A percentile compares a stretch with the other conserved stretches of the same genome.
Evolutionary conservation across 306 rosid species (phyloP).

Genomic region (Purshia tridentata): DNA sequence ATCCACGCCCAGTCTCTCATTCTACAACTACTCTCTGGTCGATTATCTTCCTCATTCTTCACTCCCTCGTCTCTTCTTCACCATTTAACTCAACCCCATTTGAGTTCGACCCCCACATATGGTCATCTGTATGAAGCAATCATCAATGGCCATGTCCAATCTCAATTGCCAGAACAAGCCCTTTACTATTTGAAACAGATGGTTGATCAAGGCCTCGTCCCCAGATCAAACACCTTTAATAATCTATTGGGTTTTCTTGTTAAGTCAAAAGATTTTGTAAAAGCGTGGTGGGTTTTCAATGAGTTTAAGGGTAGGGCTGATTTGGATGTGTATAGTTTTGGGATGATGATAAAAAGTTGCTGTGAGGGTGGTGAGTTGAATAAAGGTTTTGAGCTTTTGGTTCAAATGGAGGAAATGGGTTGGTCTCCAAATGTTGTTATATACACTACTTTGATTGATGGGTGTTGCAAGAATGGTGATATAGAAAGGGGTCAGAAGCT

Average conservation of each 20-base stretch:
- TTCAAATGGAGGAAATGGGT: constrained; percentile 40
- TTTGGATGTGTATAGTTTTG: constrained; percentile 62
- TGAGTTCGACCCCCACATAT: constrained; percentile 13
- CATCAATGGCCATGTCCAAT: constrained; percentile 51
- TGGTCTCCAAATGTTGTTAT: constrained; percentile 63
- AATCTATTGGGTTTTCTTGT: constrained; percentile 49
- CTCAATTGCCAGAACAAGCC: constrained; percentile 50
- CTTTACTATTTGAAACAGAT: constrained; percentile 47
- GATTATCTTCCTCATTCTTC: constrained; percentile 33
- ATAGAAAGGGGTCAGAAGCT: constrained; percentile 53
- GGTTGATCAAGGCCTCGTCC: constrained; percentile 43
- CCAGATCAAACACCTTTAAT: constrained; percentile 54
- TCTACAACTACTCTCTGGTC: constrained; percentile 50
- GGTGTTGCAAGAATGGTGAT: constrained; percentile 71
- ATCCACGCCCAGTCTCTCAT: constrained; percentile 51
- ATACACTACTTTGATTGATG: constrained; percentile 69
- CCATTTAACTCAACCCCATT: constrained; percentile 39
- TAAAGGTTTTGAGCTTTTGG: constrained; percentile 57
- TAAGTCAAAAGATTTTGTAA: constrained; percentile 36
- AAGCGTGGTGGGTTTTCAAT: constrained; percentile 56
- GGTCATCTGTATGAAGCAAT: constrained; percentile 44
- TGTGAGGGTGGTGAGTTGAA: constrained; percentile 62
- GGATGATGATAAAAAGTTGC: constrained; percentile 67
- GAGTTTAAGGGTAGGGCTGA: constrained; percentile 35
- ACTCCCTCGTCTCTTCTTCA: constrained; percentile 47